Base-by-base conservation (phyloP, 2,329 filamentous ascomycete genomes). In the Claviceps purpurea region DNA sequence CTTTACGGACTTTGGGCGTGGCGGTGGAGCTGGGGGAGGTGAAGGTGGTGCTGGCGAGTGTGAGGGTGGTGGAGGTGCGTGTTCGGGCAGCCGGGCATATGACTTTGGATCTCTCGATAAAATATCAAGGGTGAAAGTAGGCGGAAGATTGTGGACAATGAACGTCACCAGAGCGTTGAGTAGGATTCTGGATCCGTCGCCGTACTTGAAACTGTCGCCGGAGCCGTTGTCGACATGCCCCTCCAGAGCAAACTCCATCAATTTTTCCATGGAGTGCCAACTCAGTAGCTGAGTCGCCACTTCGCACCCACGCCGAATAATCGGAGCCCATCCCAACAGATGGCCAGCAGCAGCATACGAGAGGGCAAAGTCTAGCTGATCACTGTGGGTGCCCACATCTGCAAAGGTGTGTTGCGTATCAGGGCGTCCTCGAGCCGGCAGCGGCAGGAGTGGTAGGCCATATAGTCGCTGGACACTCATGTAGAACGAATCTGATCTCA, bases 271-370 rank as follows among this genome's bases (percentile, higher is more conserved):
- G 0, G 78, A 85, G 50, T 79, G 71, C 82, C 82, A 86, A 54
- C 71, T 73, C 43, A 87, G 60, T 4, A 81, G 70, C 50, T 73
- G 71, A 39, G 73, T 70, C 1, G 80, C 81, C 55, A 84, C 73
- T 47, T 80, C 75, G 26, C 84, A 67, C 39, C 81, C 83, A 39
- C 79, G 75, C 46, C 72, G 65, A 11, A 76, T 69, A 26, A 86
- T 73, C 24, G 73, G 72, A 2, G 68, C 70, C 61, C 83, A 75
- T 42, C 71, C 69, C 16, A 87, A 68, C 41, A 79, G 68, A 49
- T 77, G 70, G 0, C 82, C 84, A 5, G 81, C 77, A 26, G 82
- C 80, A 46, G 81, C 76, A 59, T 85, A 85, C 24, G 79, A 79
- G 20, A 87, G 65, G n/a, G 75, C 76, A 55, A 78, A 77, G 37